A percentile compares a stretch with the other conserved stretches of the same genome.
Evolutionary conservation across 1,284 basidiomycete species (phyloP).

Genomic region (Cryptococcus deneoformans): DNA sequence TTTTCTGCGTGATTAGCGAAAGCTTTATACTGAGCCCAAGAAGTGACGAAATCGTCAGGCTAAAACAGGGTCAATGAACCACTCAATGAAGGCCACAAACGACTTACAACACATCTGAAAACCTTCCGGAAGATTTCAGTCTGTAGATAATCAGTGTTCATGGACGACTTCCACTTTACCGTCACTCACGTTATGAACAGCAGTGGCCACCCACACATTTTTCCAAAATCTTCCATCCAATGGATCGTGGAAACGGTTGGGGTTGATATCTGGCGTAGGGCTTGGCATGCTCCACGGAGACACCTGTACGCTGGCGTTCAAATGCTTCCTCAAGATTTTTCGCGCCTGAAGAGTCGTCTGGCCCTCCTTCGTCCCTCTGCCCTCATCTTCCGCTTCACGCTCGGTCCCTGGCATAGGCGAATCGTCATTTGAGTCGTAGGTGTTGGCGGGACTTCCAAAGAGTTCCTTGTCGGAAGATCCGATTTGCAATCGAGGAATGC

Average conservation of each 20-base stretch:
- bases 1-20: constrained; percentile 72
- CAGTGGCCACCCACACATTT: constrained; percentile 78
- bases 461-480: constrained; percentile 34
- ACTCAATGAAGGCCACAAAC: background rate
- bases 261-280: constrained; percentile 67
- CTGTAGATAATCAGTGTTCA: constrained; percentile 49
- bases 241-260: constrained; percentile 80
- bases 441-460: constrained; percentile 58
- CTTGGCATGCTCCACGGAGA: constrained; percentile 56
- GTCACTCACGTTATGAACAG: constrained; percentile 73
- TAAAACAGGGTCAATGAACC: constrained; percentile 8
- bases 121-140: constrained; percentile 93
- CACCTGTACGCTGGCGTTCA: constrained; percentile 56
- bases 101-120: constrained; percentile 67
- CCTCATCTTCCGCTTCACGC: constrained; percentile 52
- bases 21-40: constrained; percentile 93
- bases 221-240: constrained; percentile 83
- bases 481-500: constrained; percentile 41
- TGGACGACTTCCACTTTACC: background rate
- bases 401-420: constrained; percentile 26
- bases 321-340: constrained; percentile 57
- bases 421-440: constrained; percentile 53
- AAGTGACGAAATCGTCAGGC: constrained; percentile 85
- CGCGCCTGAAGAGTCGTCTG: constrained; percentile 56
- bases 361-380: constrained; percentile 50